phyloP scores from a whole-genome alignment of 768 basidiomycete genomes.

The Collybia sp. region DNA sequence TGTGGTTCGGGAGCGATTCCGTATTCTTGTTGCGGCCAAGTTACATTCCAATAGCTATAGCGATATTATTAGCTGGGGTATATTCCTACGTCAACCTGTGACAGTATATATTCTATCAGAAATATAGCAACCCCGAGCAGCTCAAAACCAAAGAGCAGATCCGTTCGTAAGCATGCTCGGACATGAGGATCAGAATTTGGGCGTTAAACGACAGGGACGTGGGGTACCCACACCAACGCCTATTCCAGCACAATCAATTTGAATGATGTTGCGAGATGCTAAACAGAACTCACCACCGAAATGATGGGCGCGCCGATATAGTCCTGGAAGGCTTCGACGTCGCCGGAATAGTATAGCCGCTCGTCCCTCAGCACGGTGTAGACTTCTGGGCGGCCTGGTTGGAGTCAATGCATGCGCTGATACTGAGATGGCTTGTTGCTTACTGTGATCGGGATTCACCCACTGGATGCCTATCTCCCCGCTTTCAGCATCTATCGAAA shows the following conservation, averaged over 20 bases:
- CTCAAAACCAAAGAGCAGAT: no score
- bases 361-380: slow-evolving; percentile 10
- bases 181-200: no score
- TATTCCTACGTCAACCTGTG: no score
- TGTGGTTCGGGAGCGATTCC: no score
- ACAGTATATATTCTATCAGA: no score
- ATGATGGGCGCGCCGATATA: slow-evolving; percentile 5
- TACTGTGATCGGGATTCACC: slow-evolving; percentile 16
- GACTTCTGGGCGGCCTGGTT: slow-evolving; percentile 8
- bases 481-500: slow-evolving; percentile 9
- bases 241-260: slow-evolving; percentile 1
- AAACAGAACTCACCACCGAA: slow-evolving; percentile 7
- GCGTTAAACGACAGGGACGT: no score
- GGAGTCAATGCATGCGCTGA: not conserved
- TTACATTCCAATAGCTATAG: no score
- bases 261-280: no score
- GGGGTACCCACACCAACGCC: slow-evolving; percentile 9
- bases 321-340: slow-evolving; percentile 10
- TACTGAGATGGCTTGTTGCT: not conserved
- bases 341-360: slow-evolving; percentile 18
- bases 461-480: slow-evolving; percentile 15
- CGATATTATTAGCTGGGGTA: no score
- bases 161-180: no score
- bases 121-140: no score
- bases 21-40: no score